Evolutionary conservation across 768 basidiomycete genomes (phyloP).

Genomic region (Psilocybe subaeruginosa): DNA sequence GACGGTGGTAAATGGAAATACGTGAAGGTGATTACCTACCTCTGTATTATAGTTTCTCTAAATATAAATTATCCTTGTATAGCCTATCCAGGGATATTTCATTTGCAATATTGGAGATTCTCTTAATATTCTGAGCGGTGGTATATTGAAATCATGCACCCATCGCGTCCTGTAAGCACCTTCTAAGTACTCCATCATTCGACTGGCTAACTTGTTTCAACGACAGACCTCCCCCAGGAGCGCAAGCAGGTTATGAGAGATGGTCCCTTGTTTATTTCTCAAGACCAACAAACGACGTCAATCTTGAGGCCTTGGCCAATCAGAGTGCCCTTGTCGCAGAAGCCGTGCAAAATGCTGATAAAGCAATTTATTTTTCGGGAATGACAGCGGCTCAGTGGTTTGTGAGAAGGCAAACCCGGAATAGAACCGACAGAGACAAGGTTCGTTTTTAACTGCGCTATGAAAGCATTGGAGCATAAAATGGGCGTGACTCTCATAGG

Average conservation of each 20-base stretch:
- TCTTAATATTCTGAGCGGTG: conserved; percentile 58
- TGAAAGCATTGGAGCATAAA: background rate
- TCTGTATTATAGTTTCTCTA: background rate
- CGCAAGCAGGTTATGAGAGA: conserved; percentile 47
- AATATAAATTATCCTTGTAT: background rate
- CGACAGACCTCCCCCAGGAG: conserved; percentile 49
- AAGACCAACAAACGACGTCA: conserved; percentile 50
- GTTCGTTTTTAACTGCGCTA: background rate
- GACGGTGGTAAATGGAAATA: conserved; percentile 64
- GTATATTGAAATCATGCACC: conserved; percentile 59
- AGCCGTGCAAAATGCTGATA: conserved; percentile 32
- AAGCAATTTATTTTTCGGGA: conserved; percentile 20
- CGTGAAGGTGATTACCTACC: conserved; percentile 46
- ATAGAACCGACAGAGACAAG: conserved; percentile 17
- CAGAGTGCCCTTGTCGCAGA: conserved; percentile 48
- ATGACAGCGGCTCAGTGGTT: conserved; percentile 33
- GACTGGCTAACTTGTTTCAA: background rate
- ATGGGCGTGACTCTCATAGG: background rate
- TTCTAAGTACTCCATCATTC: background rate
- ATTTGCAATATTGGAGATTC: conserved; percentile 66
- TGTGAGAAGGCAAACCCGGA: conserved; percentile 20
- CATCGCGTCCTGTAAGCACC: conserved; percentile 57
- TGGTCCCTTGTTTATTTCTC: conserved; percentile 69
- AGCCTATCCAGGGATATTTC: conserved; percentile 54
- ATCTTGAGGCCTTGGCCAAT: conserved; percentile 47